Evolutionary conservation across 2,329 filamentous ascomycete genomes (phyloP).

Genomic region (Hypoxylon sp.): DNA sequence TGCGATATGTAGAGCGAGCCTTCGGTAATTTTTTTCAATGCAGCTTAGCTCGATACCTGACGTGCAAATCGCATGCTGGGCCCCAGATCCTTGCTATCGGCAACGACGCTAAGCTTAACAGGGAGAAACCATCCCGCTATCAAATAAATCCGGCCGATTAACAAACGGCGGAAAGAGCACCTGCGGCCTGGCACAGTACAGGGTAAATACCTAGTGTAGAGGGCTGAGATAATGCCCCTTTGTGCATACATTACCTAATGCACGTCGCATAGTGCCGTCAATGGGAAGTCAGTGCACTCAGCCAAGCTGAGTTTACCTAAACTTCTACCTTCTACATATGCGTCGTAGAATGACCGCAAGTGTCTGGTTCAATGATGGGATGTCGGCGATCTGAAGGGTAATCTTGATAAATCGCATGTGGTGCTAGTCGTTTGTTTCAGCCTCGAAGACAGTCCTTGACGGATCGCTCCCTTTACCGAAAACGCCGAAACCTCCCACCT

Average conservation of each 20-base stretch:
- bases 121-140: slow-evolving; percentile 28
- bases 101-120: slow-evolving; percentile 15
- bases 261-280: slow-evolving; percentile 22
- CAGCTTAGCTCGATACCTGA: slow-evolving; percentile 36
- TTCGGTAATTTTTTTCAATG: slow-evolving; percentile 43
- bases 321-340: not conserved
- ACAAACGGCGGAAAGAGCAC: not conserved
- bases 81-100: slow-evolving; percentile 22
- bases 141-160: slow-evolving; percentile 43
- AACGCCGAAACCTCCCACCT: slow-evolving; percentile 2
- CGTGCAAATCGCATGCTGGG: slow-evolving; percentile 30
- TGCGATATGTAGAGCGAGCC: slow-evolving; percentile 19
- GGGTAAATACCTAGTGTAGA: too few relatives aligned
- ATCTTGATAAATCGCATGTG: not conserved
- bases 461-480: slow-evolving; percentile 10
- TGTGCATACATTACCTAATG: not conserved
- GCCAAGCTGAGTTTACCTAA: slow-evolving; percentile 6
- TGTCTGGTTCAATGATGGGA: not conserved
- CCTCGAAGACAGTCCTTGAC: slow-evolving; percentile 16
- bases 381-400: not conserved
- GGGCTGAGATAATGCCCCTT: too few relatives aligned
- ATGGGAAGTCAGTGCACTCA: slow-evolving; percentile 32
- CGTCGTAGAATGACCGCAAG: slow-evolving; percentile 1
- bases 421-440: slow-evolving; percentile 9
- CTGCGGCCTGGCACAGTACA: too few relatives aligned